Conservation (phyloP, 2,329 filamentous ascomycete genomes). For the Xylariomycetidae sp. region DNA sequence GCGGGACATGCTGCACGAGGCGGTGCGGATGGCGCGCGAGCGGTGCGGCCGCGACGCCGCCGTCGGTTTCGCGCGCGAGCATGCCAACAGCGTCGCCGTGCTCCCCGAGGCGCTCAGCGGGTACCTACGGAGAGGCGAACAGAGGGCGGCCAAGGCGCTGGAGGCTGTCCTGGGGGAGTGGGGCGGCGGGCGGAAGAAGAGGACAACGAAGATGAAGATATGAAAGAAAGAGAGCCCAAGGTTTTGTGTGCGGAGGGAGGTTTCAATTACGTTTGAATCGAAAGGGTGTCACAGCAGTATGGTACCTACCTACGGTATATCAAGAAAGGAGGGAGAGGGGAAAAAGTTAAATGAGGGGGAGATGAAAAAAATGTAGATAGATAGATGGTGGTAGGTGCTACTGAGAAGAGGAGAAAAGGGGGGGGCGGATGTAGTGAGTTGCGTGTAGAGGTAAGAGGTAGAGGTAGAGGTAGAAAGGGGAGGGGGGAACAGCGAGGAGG, state of each 20-base stretch:
- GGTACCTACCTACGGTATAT: too few species aligned
- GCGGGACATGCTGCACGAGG: constrained; percentile 66
- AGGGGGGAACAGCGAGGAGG: too few species aligned
- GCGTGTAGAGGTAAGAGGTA: too few species aligned
- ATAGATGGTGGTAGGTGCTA: too few species aligned
- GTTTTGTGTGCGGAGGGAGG: too few species aligned
- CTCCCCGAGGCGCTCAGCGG: constrained; percentile 60
- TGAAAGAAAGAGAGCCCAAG: constrained; percentile 24
- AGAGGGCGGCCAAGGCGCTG: constrained; percentile 49
- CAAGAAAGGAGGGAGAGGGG: background rate
- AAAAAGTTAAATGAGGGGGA: background rate
- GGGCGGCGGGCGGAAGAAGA: constrained; percentile 28
- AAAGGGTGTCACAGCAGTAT: too few species aligned
- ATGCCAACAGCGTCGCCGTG: constrained; percentile 68
- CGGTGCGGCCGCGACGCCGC: constrained; percentile 63
- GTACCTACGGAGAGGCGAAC: constrained; percentile 55
- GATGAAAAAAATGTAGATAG: background rate
- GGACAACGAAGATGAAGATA: constrained; percentile 31
- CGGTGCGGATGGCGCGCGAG: constrained; percentile 62
- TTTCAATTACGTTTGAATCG: too few species aligned
- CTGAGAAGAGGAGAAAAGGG: too few species aligned
- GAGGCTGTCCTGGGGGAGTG: constrained; percentile 46
- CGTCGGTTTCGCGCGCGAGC: constrained; percentile 69
- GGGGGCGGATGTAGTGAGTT: too few species aligned
- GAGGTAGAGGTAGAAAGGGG: too few species aligned